phyloP scores from a whole-genome alignment of 345 rosid genomes.

The Bretschneidera sinensis region DNA sequence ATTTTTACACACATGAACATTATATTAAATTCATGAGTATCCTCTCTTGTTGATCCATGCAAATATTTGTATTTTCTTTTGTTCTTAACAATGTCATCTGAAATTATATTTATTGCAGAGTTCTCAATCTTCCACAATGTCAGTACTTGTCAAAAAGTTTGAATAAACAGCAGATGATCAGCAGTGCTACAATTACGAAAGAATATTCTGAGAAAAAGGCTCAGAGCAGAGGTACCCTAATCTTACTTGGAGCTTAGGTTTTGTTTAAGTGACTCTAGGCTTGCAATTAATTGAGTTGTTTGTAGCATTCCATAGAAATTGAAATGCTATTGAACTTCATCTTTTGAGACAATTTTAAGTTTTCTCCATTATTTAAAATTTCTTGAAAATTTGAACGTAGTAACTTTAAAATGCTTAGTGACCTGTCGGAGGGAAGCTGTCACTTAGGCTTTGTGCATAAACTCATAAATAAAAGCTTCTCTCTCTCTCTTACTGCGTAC shows the following conservation, averaged over 20 bases:
- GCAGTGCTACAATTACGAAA: constrained; percentile 22
- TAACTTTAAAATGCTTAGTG: background rate
- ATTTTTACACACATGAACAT: background rate
- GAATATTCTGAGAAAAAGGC: constrained; percentile 41
- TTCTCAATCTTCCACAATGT: constrained; percentile 65
- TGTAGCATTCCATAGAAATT: too few relatives aligned
- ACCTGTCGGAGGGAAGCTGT: background rate
- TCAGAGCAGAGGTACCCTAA: constrained; percentile 46
- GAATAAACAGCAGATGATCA: constrained; percentile 29
- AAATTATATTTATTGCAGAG: constrained; percentile 43
- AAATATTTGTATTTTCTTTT: constrained; percentile 1
- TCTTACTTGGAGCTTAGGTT: too few relatives aligned
- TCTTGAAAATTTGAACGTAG: too few relatives aligned
- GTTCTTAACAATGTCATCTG: background rate
- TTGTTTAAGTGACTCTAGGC: too few relatives aligned
- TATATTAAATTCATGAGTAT: background rate
- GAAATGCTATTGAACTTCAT: too few relatives aligned
- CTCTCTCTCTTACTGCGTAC: too few relatives aligned
- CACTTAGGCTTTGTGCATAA: background rate
- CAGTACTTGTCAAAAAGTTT: constrained; percentile 38
- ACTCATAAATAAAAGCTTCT: background rate
- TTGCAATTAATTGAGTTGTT: too few relatives aligned
- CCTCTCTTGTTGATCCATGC: background rate
- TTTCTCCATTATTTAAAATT: too few relatives aligned
- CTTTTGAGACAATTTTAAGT: too few relatives aligned